A percentile compares a stretch with the other conserved stretches of the same genome.
Conservation (phyloP, 2,329 filamentous ascomycete species). For the Myotisia sp. region DNA sequence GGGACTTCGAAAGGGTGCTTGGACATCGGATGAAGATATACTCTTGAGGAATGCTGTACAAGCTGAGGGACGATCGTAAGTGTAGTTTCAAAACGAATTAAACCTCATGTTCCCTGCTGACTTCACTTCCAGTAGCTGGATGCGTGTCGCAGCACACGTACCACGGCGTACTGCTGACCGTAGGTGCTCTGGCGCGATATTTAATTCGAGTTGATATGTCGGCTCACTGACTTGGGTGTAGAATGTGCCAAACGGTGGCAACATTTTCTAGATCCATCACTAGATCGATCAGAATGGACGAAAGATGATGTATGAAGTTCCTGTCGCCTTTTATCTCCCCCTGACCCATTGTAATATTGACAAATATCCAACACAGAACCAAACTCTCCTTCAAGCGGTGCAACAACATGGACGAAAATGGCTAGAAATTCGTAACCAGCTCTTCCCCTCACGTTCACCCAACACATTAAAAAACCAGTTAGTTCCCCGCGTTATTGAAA, state of each 20-base stretch:
- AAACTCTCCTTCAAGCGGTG: slow-evolving; percentile 1
- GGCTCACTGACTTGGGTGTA: not conserved
- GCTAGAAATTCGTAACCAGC: slow-evolving; percentile 3
- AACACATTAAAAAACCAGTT: slow-evolving; percentile 5
- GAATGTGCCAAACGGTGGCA: slow-evolving; percentile 6
- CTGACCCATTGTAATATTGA: not conserved
- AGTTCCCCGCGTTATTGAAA: not conserved
- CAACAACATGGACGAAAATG: slow-evolving; percentile 1
- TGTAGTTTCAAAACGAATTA: not conserved
- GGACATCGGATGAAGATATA: slow-evolving; percentile 2
- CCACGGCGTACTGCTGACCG: slow-evolving; percentile 3
- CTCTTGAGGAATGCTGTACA: slow-evolving; percentile 1
- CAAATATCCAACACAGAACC: not conserved
- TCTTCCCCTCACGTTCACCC: slow-evolving; percentile 2
- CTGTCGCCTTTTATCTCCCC: no score
- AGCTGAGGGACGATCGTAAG: slow-evolving; percentile 1
- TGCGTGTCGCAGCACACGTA: slow-evolving; percentile 2
- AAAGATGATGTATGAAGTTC: slow-evolving; percentile 1
- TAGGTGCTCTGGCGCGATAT: not conserved
- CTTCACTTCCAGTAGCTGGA: slow-evolving; percentile 1
- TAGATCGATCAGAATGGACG: slow-evolving; percentile 4
- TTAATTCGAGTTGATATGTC: not conserved
- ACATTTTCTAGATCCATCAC: slow-evolving; percentile 3
- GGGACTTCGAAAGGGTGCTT: slow-evolving; percentile 2
- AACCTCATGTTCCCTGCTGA: no score